Base-by-base conservation (phyloP, 2,329 filamentous ascomycete genomes). In the Fusarium euwallaceae region DNA sequence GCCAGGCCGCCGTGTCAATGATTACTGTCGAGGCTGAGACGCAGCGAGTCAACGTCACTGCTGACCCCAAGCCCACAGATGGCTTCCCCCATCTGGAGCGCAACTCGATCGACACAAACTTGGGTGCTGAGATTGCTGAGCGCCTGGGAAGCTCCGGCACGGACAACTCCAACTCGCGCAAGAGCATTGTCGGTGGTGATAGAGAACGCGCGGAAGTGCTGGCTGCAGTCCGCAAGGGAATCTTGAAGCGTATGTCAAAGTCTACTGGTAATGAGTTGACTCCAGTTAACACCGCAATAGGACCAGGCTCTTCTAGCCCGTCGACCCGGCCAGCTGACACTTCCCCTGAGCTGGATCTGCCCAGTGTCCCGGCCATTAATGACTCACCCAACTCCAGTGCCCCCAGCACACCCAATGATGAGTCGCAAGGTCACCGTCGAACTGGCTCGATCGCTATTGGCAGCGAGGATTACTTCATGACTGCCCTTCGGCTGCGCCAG, bases 1-100 rank as follows among this genome's bases (percentile, higher is more conserved):
- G 92, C 79, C 89, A 94, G 70, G 94, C 94, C n/a, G 90, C 95
- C 72, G 94, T 99, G 1, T 97, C 97, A 0, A 97, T 98, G 91
- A 93, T 99, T 61, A 98, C 94, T 10, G 95, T 97, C 6, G 97
- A 99, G 84, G 97, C 96, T 2, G 96, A 98, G 84, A 90, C 95
- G 62, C 94, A 97, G 77, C 92, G 86, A 71, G 92, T 97, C 68
- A 95, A 97, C 76, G 92, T 95, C 55, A 95, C 93, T 67, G 87
- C 88, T 1, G 89, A 94, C 71, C 90, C 92, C 1, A 88, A 91
- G 72, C 89, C 93, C 4, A 90, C 94, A 66, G 86, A 86, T 60
- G 91, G 90, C 5, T 97, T 95, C 79, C 95, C 95, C 29, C 94
- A 93, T 78, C 86, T 97, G 27, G 95, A 98, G 83, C 88, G 92